Base-by-base conservation (phyloP, 148 eudicot species). In the Silene uniflora region DNA sequence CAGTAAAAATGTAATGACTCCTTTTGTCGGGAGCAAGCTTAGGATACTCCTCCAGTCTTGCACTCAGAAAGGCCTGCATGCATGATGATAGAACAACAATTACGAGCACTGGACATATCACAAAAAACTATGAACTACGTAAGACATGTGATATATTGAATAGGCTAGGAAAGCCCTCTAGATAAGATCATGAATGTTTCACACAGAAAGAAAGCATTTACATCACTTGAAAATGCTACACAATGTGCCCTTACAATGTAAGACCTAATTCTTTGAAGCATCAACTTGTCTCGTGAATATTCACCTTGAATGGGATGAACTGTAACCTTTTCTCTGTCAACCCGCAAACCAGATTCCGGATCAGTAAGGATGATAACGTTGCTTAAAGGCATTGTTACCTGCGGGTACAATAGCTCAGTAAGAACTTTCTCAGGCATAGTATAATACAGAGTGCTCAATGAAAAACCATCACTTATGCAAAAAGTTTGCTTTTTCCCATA, bases 231-330 rank as follows among this genome's bases (percentile, higher is more conserved):
- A 49, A 77, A 75, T 74, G 72, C 65, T 79, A 77, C 64, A 74
- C 76, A 79, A 69, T 79, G 80, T 71, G 81, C 87, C 76, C 99
- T 95, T 96, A 96, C 98, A 89, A 91, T 96, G 98, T 95, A 96
- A 78, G 99, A 92, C 88, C 72, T 96, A 94, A 96, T 96, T 96
- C 99, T 89, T 92, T 96, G 99, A 82, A 96, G 99, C 97, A 96
- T 96, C 99, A 96, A 92, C 89, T 78, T 85, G 88, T 92, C 94
- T 84, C 98, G 87, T 54, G 99, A 91, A 88, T 92, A 96, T 83
- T 96, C 94, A 86, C 99, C 99, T 88, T 82, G 85, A 81, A 96
- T 92, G 16, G 97, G 97, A 78, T 84, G 85, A 64, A 83, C 56
- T 10, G 80, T 70, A 47, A 96, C 91, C 82, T 84, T 76, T 77